These are phyloP conservation scores for Nicotiana obtusifolia DNA, from an alignment of 257 asterid genomes.

Conservation along the genomic window DNA sequence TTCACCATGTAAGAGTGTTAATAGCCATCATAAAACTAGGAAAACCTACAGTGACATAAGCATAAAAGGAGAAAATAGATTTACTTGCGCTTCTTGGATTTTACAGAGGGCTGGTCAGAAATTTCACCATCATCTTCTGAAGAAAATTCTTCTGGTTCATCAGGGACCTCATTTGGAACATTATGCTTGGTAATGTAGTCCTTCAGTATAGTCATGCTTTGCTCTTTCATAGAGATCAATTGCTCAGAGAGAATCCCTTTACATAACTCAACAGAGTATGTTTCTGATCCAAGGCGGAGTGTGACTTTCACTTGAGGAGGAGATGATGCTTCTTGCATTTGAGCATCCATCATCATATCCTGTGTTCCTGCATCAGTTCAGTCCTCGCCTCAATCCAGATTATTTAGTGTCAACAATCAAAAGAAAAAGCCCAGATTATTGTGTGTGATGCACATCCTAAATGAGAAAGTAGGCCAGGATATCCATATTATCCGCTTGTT, in stretches of 20 bases:
- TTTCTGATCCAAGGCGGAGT: constrained; percentile 76
- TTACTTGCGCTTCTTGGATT: constrained; percentile 62
- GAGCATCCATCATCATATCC: constrained; percentile 35
- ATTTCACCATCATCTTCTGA: constrained; percentile 63
- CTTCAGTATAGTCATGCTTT: constrained; percentile 77
- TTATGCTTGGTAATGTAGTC: constrained; percentile 78
- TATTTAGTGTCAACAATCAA: neutral
- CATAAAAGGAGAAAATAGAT: neutral
- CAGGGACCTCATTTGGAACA: constrained; percentile 78
- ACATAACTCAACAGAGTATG: constrained; percentile 40
- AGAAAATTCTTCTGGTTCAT: constrained; percentile 70
- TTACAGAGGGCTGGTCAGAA: constrained; percentile 49
- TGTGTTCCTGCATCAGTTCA: neutral
- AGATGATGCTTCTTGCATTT: constrained; percentile 13
- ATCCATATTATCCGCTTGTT: too few species aligned
- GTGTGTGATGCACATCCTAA: neutral
- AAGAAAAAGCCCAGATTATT: neutral
- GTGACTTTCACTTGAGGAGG: constrained; percentile 56
- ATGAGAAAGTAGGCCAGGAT: neutral
- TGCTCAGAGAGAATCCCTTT: constrained; percentile 71
- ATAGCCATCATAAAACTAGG: neutral
- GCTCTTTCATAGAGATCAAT: constrained; percentile 61
- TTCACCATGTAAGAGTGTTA: neutral
- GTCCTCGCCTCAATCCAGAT: neutral
- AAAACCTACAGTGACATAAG: neutral